Conservation (phyloP, 352 stramenopile genomes). For the Phytopythium vexans region DNA sequence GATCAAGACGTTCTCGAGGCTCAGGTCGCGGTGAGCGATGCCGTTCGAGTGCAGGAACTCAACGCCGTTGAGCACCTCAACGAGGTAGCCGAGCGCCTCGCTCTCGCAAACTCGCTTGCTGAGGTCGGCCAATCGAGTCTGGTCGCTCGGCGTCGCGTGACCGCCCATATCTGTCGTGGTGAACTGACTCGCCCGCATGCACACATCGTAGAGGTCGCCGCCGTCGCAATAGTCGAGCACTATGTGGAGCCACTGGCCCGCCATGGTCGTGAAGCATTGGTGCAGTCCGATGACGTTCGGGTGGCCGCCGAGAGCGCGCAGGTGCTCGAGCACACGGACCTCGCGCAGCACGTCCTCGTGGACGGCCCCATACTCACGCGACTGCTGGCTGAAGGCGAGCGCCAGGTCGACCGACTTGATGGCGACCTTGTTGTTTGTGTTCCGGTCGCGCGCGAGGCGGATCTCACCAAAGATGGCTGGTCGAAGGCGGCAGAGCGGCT, state of each 20-base stretch:
- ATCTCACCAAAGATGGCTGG: constrained; percentile 72
- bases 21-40: constrained; percentile 93
- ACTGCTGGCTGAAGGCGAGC: constrained; percentile 51
- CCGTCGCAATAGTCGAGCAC: constrained; percentile 80
- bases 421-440: constrained; percentile 52
- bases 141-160: constrained; percentile 9
- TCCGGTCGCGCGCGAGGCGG: constrained; percentile 50
- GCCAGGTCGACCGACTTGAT: constrained; percentile 72
- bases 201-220: constrained; percentile 69
- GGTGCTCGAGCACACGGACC: constrained; percentile 56
- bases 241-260: constrained; percentile 46
- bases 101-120: constrained; percentile 39
- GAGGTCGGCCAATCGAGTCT: constrained; percentile 8
- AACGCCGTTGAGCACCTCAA: constrained; percentile 65
- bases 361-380: constrained; percentile 36
- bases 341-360: constrained; percentile 72
- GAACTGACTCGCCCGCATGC: constrained; percentile 15
- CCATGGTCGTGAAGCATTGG: constrained; percentile 58
- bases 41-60: constrained; percentile 63
- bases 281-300: constrained; percentile 71
- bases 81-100: constrained; percentile 51
- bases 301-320: constrained; percentile 55
- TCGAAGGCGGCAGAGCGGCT: constrained; percentile 39
- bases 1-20: constrained; percentile 97
- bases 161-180: constrained; percentile 3